These are phyloP conservation scores for Diaporthe sp. DNA, from an alignment of 2,329 filamentous ascomycete genomes.

Conservation along the genomic window DNA sequence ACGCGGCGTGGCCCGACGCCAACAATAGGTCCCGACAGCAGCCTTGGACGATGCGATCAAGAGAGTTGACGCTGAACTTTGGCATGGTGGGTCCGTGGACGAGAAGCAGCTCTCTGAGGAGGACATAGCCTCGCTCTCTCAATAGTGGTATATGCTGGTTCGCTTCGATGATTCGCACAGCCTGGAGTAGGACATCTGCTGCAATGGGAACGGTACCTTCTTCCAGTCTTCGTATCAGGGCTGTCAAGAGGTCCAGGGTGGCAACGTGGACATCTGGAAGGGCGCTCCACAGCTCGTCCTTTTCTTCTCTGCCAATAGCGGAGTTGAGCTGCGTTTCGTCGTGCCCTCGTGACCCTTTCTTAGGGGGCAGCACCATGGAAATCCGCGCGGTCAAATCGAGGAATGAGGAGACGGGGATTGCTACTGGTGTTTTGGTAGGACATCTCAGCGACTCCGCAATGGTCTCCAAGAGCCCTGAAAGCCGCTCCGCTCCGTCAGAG, in stretches of 20 bases:
- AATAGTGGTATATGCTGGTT: conserved; percentile 66
- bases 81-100: conserved; percentile 76
- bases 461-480: conserved; percentile 75
- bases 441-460: conserved; percentile 74
- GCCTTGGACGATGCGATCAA: conserved; percentile 73
- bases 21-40: conserved; percentile 83
- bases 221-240: conserved; percentile 71
- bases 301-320: conserved; percentile 84
- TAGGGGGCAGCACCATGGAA: conserved; percentile 72
- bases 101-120: conserved; percentile 70
- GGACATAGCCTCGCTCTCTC: conserved; percentile 72
- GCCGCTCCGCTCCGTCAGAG: conserved; percentile 78
- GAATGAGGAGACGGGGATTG: conserved; percentile 76
- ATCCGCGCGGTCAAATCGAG: conserved; percentile 80
- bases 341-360: conserved; percentile 60
- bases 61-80: conserved; percentile 74
- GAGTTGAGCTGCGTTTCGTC: conserved; percentile 75
- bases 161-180: conserved; percentile 78
- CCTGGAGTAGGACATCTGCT: conserved; percentile 78
- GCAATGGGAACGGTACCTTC: conserved; percentile 70
- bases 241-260: conserved; percentile 73
- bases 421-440: conserved; percentile 75
- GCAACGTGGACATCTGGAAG: conserved; percentile 83
- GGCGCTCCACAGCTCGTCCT: conserved; percentile 80
- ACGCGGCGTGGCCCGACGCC: conserved; percentile 57